Evolutionary conservation across 108 stramenopile genomes (phyloP).

Genomic region (Skeletonema menzelii): DNA sequence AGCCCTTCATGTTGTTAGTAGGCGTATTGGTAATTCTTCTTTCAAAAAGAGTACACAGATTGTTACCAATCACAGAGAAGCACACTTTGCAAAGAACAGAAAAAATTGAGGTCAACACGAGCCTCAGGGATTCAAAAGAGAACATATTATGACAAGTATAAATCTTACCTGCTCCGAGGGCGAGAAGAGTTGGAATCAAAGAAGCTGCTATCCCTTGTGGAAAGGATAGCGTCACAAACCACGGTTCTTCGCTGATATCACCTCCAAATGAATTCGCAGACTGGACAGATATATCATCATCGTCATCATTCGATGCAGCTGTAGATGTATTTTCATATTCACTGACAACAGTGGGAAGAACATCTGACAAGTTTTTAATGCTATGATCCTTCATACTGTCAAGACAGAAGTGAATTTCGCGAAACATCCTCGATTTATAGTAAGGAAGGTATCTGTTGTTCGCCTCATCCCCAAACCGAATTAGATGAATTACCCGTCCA

Average conservation of each 20-base stretch:
- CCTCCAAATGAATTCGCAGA: conserved; percentile 5
- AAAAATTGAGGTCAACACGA: not conserved
- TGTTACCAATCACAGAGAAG: conserved; percentile 9
- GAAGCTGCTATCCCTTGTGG: conserved; percentile 1
- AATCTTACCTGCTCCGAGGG: conserved; percentile 6
- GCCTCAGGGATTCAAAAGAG: not conserved
- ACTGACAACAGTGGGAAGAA: not conserved
- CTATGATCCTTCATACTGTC: conserved; percentile 10
- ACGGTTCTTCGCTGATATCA: conserved; percentile 11
- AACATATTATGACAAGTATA: no score
- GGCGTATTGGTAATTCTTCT: not conserved
- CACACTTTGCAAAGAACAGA: not conserved
- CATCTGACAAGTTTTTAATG: not conserved
- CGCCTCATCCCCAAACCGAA: not conserved
- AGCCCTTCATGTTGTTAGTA: not conserved
- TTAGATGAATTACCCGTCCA: conserved; percentile 15
- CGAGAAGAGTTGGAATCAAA: conserved; percentile 3
- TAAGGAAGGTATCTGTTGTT: conserved; percentile 13
- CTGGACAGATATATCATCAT: not conserved
- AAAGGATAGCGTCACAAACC: conserved; percentile 9
- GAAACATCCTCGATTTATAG: not conserved
- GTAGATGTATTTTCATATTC: not conserved
- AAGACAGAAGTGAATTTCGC: conserved; percentile 3
- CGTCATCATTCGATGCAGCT: not conserved
- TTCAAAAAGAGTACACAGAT: conserved; percentile 4